These are phyloP conservation scores for Thecaphora thlaspeos DNA, from an alignment of 1,284 basidiomycete species.

Conservation along the genomic window DNA sequence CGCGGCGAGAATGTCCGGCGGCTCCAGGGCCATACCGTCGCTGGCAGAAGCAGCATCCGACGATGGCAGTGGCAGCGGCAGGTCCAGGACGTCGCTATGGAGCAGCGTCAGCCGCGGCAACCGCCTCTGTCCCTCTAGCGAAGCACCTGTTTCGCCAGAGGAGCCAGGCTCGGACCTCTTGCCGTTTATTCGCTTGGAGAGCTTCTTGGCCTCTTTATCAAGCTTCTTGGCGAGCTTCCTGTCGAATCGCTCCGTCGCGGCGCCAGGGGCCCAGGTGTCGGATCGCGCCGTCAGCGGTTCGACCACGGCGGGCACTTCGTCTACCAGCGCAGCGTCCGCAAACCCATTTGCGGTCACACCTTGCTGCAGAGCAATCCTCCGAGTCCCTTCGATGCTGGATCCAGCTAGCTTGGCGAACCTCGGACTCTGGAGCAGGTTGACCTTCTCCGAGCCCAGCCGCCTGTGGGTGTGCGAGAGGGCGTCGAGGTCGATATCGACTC, in stretches of 20 bases:
- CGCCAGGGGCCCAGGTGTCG: constrained; percentile 32
- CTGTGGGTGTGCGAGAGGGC: constrained; percentile 33
- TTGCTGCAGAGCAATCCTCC: background rate
- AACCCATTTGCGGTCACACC: no score
- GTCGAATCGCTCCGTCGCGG: constrained; percentile 40
- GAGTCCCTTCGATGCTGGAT: background rate
- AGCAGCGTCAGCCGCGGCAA: constrained; percentile 28
- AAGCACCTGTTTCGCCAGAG: no score
- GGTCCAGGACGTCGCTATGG: constrained; percentile 43
- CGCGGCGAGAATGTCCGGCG: constrained; percentile 43
- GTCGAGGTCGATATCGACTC: constrained; percentile 44
- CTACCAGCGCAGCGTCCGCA: no score
- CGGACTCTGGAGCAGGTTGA: constrained; percentile 34
- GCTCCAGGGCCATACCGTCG: constrained; percentile 6
- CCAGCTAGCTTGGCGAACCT: constrained; percentile 1
- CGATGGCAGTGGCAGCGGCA: constrained; percentile 22
- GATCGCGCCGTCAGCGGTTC: no score
- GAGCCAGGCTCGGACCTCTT: no score
- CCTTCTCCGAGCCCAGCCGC: constrained; percentile 8
- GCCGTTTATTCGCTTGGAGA: background rate
- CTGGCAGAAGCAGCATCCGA: no score
- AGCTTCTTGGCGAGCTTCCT: constrained; percentile 24
- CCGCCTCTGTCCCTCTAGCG: no score
- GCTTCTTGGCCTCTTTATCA: constrained; percentile 10
- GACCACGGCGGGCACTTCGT: background rate